These are phyloP conservation scores for Clausena lansium DNA, from an alignment of 345 rosid genomes.

Conservation along the genomic window DNA sequence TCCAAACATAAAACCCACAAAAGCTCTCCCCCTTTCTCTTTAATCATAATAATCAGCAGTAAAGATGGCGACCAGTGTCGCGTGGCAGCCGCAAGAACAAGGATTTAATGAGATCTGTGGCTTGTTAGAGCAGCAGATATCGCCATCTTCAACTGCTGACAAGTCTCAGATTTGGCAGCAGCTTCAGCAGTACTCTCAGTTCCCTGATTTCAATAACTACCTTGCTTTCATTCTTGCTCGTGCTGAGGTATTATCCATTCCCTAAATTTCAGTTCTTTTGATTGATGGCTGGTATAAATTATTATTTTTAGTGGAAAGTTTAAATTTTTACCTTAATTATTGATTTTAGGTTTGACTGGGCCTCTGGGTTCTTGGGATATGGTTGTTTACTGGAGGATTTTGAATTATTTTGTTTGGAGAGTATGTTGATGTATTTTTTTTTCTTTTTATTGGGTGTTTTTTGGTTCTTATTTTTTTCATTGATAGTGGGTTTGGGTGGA, in stretches of 20 bases:
- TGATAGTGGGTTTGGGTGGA: not conserved
- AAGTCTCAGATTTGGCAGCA: conserved; percentile 95
- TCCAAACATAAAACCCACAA: not conserved
- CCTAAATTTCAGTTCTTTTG: not conserved
- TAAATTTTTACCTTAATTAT: not conserved
- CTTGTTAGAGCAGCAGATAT: conserved; percentile 82
- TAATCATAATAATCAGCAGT: not conserved
- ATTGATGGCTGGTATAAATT: not conserved
- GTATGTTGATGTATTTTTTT: not conserved
- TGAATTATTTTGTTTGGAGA: conserved; percentile 1
- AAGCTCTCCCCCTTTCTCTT: not conserved
- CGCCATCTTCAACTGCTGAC: conserved; percentile 75
- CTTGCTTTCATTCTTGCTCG: conserved; percentile 89
- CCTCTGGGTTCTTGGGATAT: not conserved
- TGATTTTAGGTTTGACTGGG: conserved; percentile 7
- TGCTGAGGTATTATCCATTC: conserved; percentile 53
- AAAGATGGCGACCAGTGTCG: conserved; percentile 45
- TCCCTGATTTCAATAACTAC: conserved; percentile 97
- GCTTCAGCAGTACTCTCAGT: conserved; percentile 83
- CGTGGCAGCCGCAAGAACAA: conserved; percentile 90
- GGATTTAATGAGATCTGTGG: conserved; percentile 85
- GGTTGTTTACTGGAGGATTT: not conserved
- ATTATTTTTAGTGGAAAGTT: not conserved
- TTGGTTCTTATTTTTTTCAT: not conserved
- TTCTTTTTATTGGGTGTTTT: not conserved